Evolutionary conservation across 805 yeast species (phyloP).

Genomic region (Kuraishia hungarica): DNA sequence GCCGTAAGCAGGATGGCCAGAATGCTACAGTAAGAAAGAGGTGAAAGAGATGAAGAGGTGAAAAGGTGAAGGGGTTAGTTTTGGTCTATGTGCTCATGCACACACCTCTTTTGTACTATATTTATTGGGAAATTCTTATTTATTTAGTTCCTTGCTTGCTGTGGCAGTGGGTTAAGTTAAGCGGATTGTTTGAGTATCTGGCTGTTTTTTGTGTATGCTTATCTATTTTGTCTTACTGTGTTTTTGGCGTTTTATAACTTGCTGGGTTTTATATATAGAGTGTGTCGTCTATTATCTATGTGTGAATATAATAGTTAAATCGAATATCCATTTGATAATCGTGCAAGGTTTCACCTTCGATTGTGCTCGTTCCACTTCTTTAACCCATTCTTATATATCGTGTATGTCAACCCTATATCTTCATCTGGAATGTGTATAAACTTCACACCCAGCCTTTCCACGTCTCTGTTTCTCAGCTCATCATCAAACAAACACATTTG

Average conservation of each 20-base stretch:
- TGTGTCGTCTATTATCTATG: background rate
- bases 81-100: too few species aligned
- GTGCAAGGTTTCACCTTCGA: background rate
- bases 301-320: background rate
- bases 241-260: background rate
- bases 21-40: background rate
- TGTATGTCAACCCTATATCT: conserved; percentile 45
- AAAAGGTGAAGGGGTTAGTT: too few species aligned
- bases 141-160: too few species aligned
- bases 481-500: conserved; percentile 69
- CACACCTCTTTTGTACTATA: too few species aligned
- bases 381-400: conserved; percentile 38
- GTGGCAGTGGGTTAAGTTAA: too few species aligned
- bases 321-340: too few species aligned
- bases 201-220: background rate
- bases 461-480: conserved; percentile 71
- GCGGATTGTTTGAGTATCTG: background rate
- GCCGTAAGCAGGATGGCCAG: background rate
- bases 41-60: background rate
- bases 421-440: conserved; percentile 60
- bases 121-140: background rate
- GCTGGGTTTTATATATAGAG: background rate
- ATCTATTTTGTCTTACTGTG: background rate
- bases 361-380: conserved; percentile 21
- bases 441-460: conserved; percentile 58